Base-by-base conservation (phyloP, 441 rosid species). In the Lepidium campestre region DNA sequence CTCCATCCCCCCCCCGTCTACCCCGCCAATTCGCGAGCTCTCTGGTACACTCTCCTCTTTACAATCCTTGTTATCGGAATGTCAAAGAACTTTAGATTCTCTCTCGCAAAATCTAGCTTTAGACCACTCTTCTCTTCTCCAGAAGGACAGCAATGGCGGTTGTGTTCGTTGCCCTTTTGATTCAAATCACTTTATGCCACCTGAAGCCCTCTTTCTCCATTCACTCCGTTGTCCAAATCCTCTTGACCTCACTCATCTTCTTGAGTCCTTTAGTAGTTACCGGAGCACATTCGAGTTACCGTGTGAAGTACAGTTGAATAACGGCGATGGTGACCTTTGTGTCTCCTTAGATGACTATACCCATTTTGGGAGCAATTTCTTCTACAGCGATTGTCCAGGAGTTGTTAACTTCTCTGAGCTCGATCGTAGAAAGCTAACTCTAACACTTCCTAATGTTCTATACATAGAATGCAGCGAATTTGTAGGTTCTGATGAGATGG, bases 191-290 rank as follows among this genome's bases (percentile, higher is more conserved):
- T 85, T 80, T 49, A 65, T 87, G 81, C 92, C 96, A 10, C 89
- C 92, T 0, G 85, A 83, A 17, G 63, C 85, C 17, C 97, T 93
- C 74, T 93, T 91, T 62, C 63, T 78, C 39, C 97, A 91, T 77
- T 81, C 81, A 39, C 88, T 91, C 45, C 78, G 62, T 42, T 91
- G 97, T 83, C 87, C 88, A 8, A 65, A 72, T 13, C 78, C 84
- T 23, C 64, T 78, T 61, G 62, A 78, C 19, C 8, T 87, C 14
- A 70, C 56, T 69, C 79, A 32, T 70, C 79, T 71, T 27, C 62
- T 71, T 27, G 40, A 8, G 23, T 76, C 76, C 1, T 58, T 53
- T 13, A 57, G 66, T 57, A 75, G 74, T 55, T 86, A 89, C 81
- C 83, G 79, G 5, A 77, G 76, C 31, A 85, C 83, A 14, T 61